Base-by-base conservation (phyloP, 139 green algal genomes). In the Gonium pectorale region DNA sequence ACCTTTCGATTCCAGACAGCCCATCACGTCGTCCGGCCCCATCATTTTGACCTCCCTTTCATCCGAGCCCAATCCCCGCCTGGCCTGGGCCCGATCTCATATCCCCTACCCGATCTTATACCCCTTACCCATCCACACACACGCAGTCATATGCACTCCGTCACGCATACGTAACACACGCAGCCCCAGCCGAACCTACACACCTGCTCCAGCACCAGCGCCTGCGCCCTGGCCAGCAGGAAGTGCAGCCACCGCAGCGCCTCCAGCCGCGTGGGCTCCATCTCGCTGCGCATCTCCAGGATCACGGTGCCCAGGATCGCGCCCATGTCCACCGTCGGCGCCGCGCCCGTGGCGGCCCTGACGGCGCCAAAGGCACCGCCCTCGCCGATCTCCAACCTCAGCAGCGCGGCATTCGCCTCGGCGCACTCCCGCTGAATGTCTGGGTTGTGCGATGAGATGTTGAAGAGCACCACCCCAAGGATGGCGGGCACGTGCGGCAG, bases 391-490 rank as follows among this genome's bases (percentile, higher is more conserved):
- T 88, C 51, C 41, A 92, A 73, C 37, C 69, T 43, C 46, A 93
- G 86, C 67, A 94, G 69, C 33, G 66, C 79, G 24, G 85, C 49
- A 73, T 91, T 93, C 66, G 78, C 79, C 62, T 89, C 83, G 33
- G 79, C 86, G 37, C 82, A 87, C 64, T 84, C 78, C 0, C 78
- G 62, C 78, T 84, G 72, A 0, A 95, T 91, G 41, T 95, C 92
- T 5, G 69, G 66, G 69, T 75, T 92, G 72, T 75, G 60, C 80
- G 94, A 87, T 31, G 90, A 93, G 71, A 98, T 94, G 88, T 94
- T 96, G 33, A 93, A 93, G 80, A 99, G 93, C 51, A 98, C 90
- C 19, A 94, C 93, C 2, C 81, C 88, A 62, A 99, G 90, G 15
- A 98, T 90, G 51, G 89, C 72, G 22, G 92, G 91, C 66, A 96